Percentiles rank a stretch among this genome's conserved stretches.
These are phyloP conservation scores for Raddia distichophylla DNA, from an alignment of 176 grass and related monocot species.

Conservation along the genomic window DNA sequence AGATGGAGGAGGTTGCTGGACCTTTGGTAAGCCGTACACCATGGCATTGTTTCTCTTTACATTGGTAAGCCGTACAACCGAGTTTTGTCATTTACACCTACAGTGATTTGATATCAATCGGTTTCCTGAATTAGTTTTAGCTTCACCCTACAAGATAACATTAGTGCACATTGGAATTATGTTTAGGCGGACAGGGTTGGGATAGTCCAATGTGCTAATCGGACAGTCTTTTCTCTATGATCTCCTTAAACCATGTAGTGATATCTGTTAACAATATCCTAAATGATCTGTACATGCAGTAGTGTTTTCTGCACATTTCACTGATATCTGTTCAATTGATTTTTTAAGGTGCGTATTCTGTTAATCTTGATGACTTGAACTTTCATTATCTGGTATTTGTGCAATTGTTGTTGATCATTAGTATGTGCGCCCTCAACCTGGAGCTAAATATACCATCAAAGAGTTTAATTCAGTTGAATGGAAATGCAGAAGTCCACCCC, in stretches of 20 bases:
- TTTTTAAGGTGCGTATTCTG: neutral
- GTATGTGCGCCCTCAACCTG: constrained; percentile 57
- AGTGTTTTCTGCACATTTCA: neutral
- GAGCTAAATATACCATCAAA: constrained; percentile 65
- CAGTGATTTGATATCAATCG: constrained; percentile 7
- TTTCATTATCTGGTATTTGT: neutral
- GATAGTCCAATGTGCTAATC: neutral
- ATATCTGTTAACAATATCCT: constrained; percentile 1
- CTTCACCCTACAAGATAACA: neutral
- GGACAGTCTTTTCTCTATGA: neutral
- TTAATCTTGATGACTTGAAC: neutral
- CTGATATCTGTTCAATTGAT: neutral
- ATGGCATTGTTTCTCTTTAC: neutral
- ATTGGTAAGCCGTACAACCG: no score
- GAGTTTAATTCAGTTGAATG: constrained; percentile 68
- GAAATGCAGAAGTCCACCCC: constrained; percentile 73
- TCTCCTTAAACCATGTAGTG: neutral
- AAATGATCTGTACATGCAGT: neutral
- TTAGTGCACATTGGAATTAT: neutral
- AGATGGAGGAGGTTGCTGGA: constrained; percentile 62
- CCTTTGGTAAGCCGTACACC: constrained; percentile 58
- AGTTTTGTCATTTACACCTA: neutral
- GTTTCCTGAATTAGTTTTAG: neutral
- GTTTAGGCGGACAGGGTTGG: neutral
- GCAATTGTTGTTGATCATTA: constrained; percentile 18